Base-by-base conservation (phyloP, 768 basidiomycete species). In the Calocybe indica region DNA sequence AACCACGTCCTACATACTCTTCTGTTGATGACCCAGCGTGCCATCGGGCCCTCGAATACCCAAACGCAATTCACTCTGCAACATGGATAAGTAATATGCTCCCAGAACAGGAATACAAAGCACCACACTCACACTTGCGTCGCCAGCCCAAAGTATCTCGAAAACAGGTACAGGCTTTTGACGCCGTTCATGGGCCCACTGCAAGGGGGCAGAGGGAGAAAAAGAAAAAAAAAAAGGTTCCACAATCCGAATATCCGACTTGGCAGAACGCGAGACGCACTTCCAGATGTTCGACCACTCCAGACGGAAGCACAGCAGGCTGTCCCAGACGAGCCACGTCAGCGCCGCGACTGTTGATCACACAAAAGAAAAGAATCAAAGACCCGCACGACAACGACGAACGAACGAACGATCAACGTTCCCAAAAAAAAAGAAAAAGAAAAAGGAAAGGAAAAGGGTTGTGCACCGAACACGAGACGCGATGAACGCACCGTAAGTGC, bases 281-380 rank as follows among this genome's bases (percentile, higher is more conserved):
- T 41, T 52, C 49, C 51, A 52, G 29, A 50, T 48, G 34, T 51
- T 43, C 28, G 44, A 36, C 8, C 49, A 44, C 29, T 55, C 55
- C 29, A 46, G 46, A 29, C 43, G 34, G 9, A 22, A 50, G 31
- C 32, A 42, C 13, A 50, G 34, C 15, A 48, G 5, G 7, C 35
- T 45, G n/a, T 55, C 55, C 51, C 49, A 55, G 28, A 48, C 2
- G 10, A 41, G 13, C 12, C 42, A 37, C 2, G 48, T 55, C 6
- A 50, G 15, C 15, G 55, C 43, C 28, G 43, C 51, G n/a, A 46
- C 55, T 55, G 15, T 14, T 1, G 6, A 28, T 41, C 22, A 14
- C 10, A 15, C 22, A 10, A 13, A 15, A 11, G 33, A 11, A 30
- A 14, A 32, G 13, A 9, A 43, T 12, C 12, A 11, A 43, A 13